These are phyloP conservation scores for Huntiella savannae DNA, from an alignment of 2,329 filamentous ascomycete species.

Conservation along the genomic window DNA sequence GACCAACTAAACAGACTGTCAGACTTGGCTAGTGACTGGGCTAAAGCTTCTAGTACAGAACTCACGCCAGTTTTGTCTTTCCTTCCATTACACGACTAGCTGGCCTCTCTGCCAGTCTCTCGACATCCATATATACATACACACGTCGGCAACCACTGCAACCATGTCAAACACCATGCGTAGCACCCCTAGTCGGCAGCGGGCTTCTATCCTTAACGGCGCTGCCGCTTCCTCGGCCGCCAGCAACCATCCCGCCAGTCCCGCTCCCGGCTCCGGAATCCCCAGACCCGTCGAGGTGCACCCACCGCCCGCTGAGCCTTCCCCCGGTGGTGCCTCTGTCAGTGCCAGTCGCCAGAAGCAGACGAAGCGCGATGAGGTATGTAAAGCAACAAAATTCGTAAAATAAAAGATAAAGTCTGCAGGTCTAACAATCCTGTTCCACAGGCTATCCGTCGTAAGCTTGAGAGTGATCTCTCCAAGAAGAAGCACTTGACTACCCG, in stretches of 20 bases:
- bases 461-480: constrained; percentile 95
- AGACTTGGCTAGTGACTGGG: no score
- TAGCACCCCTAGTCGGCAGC: constrained; percentile 46
- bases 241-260: constrained; percentile 38
- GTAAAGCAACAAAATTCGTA: constrained; percentile 17
- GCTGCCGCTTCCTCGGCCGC: constrained; percentile 1
- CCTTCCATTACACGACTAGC: no score
- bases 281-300: constrained; percentile 53
- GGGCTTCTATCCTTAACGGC: constrained; percentile 28
- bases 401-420: not conserved
- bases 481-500: constrained; percentile 71
- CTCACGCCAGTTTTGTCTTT: no score
- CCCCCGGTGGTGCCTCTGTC: constrained; percentile 40
- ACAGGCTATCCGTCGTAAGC: constrained; percentile 87
- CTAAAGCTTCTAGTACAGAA: no score
- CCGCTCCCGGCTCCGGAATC: constrained; percentile 39
- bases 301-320: constrained; percentile 36
- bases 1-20: no score
- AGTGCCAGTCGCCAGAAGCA: constrained; percentile 93
- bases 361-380: constrained; percentile 93
- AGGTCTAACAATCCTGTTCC: constrained; percentile 9
- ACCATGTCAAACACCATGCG: constrained; percentile 42
- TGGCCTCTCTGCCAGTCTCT: not conserved
- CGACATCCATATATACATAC: not conserved
- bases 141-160: not conserved